Evolutionary conservation across 345 rosid species (phyloP), one percentile per base, ranked within the genome.

Genomic region (Lepidium didymum): DNA sequence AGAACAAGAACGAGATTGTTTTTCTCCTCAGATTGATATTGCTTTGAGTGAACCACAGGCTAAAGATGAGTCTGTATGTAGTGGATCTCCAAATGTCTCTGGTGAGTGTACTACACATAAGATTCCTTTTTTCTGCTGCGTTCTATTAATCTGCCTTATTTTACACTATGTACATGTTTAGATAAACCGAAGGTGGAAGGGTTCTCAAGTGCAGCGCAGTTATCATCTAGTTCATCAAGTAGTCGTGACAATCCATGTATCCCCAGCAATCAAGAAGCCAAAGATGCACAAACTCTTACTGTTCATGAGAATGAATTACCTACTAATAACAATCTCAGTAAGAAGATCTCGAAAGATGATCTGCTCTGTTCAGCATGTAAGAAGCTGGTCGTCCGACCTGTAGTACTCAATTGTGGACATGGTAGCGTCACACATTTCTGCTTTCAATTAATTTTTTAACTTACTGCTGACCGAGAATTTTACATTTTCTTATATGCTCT

Each of bases 381-480:
- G 67, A 81, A 88, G 64, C 64, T 90, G 61, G 85, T 85, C 13
- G 70, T 81, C 53, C 81, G 51, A 58, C 92, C 97, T 0, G 81
- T 86, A 33, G 85, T 73, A 63, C 91, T 90, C 72, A 90, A 92
- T 64, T 92, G 93, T 42, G 96, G 96, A 71, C 96, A 92, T 73
- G 98, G 98, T 92, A 88, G 19, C 13, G 49, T 64, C 71, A 55
- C 50, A 42, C 41, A 25, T 57, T 3, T 47, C 40, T 67, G 2
- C 19, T 18, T 15, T 4, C 37, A 15, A n/a, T 40, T 10, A 4
- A 52, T 46, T 10, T 45, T 38, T 25, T 19, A 7, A 21, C 5
- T 55, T 44, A 27, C 11, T 0, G 11, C 13, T 47, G 46, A 67
- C 34, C 47, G 44, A 72, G 42, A 62, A 23, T 27, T 21, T 29